Percentiles rank a stretch among this genome's conserved stretches.
Evolutionary conservation across 2,329 filamentous ascomycete genomes (phyloP).

Genomic region (Diplodia corticola): DNA sequence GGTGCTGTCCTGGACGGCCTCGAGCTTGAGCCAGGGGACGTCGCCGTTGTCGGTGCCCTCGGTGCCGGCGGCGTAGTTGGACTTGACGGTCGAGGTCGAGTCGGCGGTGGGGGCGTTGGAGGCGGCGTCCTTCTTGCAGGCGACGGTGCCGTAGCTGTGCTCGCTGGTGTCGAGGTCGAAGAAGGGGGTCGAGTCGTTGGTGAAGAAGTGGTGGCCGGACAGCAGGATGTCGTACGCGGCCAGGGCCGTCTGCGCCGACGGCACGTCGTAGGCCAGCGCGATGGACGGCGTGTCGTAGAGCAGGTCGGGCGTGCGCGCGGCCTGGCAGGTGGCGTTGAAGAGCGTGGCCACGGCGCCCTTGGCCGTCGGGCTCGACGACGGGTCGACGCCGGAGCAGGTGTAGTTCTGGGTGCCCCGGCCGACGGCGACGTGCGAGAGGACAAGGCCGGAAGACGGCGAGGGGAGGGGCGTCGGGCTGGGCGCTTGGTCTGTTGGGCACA

Average conservation of each 20-base stretch:
- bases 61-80: conserved; percentile 47
- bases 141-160: conserved; percentile 58
- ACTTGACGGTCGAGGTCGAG: conserved; percentile 15
- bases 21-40: conserved; percentile 79
- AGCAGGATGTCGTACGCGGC: conserved; percentile 61
- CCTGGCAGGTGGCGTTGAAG: conserved; percentile 84
- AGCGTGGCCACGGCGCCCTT: conserved; percentile 78
- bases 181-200: conserved; percentile 66
- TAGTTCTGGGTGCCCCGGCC: conserved; percentile 94
- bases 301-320: conserved; percentile 67
- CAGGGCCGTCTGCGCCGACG: conserved; percentile 44
- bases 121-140: conserved; percentile 62
- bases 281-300: conserved; percentile 65
- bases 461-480: conserved; percentile 60
- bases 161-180: conserved; percentile 71
- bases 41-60: conserved; percentile 52
- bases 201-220: conserved; percentile 82
- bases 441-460: conserved; percentile 59
- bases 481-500: conserved; percentile 10
- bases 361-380: conserved; percentile 62
- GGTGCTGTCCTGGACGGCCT: conserved; percentile 41
- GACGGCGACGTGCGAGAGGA: conserved; percentile 75
- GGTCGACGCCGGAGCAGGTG: conserved; percentile 66
- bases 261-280: conserved; percentile 66
- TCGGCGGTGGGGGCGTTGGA: conserved; percentile 59